These are phyloP conservation scores for Ricinus communis DNA, from an alignment of 345 rosid genomes.

Conservation along the genomic window DNA sequence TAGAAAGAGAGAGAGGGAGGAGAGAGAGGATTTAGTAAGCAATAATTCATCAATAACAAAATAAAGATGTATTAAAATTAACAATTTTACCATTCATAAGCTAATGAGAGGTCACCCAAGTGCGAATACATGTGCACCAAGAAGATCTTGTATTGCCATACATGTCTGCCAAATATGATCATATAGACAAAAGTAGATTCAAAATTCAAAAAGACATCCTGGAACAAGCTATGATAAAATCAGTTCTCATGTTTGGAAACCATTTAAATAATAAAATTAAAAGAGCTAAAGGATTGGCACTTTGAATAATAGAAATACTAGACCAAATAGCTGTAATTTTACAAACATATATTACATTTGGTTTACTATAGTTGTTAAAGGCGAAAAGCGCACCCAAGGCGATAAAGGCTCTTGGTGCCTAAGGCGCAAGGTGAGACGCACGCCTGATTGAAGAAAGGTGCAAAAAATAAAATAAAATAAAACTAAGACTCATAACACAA, in stretches of 20 bases:
- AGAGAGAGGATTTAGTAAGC: neutral
- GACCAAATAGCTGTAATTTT: neutral
- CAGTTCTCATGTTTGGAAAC: neutral
- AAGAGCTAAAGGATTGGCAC: neutral
- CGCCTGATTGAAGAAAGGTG: no score
- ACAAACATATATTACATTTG: no score
- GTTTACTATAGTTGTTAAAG: no score
- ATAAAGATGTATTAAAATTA: neutral
- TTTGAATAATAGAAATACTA: neutral
- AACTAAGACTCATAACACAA: no score
- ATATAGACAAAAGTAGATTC: slow-evolving; percentile 22
- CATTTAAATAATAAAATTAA: neutral
- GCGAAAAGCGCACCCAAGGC: no score
- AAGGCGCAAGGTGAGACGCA: no score
- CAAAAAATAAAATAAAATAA: no score
- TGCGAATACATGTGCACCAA: slow-evolving; percentile 86
- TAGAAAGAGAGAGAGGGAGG: no score
- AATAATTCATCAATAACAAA: neutral
- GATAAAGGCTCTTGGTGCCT: no score
- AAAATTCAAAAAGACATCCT: neutral
- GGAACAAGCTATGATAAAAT: neutral
- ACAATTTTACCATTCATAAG: slow-evolving; percentile 66
- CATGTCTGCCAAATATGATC: slow-evolving; percentile 54
- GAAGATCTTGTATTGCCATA: slow-evolving; percentile 87
- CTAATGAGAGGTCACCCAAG: slow-evolving; percentile 70